phyloP scores from a whole-genome alignment of 2,329 filamentous ascomycete genomes.

The Colletotrichum orbiculare region DNA sequence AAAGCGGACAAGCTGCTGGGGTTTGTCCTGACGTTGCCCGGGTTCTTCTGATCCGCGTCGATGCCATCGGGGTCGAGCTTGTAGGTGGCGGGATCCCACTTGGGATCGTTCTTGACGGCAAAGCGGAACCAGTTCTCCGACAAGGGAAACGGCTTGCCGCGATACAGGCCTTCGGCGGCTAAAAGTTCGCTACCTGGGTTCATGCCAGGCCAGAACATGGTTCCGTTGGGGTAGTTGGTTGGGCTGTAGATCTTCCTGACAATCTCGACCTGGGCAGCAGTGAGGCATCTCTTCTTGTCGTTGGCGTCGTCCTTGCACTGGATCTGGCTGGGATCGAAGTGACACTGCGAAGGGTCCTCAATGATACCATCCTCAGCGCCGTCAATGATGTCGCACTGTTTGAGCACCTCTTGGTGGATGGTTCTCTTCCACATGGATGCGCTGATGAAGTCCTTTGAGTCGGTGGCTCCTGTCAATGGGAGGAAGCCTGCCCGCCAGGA shows the following conservation, averaged over 20 bases:
- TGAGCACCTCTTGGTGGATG: conserved; percentile 51
- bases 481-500: conserved; percentile 52
- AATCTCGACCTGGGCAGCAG: conserved; percentile 51
- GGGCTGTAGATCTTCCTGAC: conserved; percentile 44
- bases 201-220: conserved; percentile 55
- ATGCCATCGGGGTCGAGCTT: conserved; percentile 50
- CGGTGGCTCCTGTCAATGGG: conserved; percentile 50
- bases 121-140: conserved; percentile 51
- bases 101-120: conserved; percentile 52
- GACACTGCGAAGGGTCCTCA: conserved; percentile 54
- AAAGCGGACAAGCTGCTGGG: conserved; percentile 52
- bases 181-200: conserved; percentile 56
- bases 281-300: conserved; percentile 47
- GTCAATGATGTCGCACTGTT: conserved; percentile 60
- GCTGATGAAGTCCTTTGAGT: conserved; percentile 42
- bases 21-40: conserved; percentile 52
- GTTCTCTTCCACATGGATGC: conserved; percentile 22
- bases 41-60: conserved; percentile 43
- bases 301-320: conserved; percentile 16
- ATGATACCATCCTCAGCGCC: conserved; percentile 60
- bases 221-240: conserved; percentile 45
- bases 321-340: conserved; percentile 39
- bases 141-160: conserved; percentile 39
- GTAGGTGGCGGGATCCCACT: conserved; percentile 48
- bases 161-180: conserved; percentile 59